Conservation (phyloP, 2,329 filamentous ascomycete species). For the Hymenoscyphus fraxineus region DNA sequence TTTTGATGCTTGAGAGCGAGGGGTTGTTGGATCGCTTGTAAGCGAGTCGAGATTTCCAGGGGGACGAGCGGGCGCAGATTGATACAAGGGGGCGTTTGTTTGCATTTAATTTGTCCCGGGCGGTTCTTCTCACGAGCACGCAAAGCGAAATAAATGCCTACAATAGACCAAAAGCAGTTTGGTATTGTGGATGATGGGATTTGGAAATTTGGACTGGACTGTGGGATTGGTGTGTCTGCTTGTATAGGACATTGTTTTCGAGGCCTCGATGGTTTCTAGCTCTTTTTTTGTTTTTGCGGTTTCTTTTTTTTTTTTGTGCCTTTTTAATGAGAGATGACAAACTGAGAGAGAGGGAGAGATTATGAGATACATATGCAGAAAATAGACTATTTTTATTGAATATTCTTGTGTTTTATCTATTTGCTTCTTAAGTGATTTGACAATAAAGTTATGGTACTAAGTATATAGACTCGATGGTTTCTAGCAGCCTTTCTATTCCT, state of each 20-base stretch:
- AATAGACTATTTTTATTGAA: not conserved
- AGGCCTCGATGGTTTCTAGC: not conserved
- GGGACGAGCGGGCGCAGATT: not conserved
- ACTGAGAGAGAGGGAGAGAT: not conserved
- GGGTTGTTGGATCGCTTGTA: slow-evolving; percentile 72
- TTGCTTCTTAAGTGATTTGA: too few species aligned
- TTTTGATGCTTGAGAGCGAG: slow-evolving; percentile 84
- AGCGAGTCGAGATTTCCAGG: not conserved
- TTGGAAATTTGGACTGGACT: too few species aligned
- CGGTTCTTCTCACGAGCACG: too few species aligned
- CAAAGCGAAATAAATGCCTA: not conserved
- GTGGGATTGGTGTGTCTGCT: not conserved
- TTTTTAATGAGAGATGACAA: not conserved
- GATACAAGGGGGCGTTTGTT: not conserved
- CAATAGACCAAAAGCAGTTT: not conserved
- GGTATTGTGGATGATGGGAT: not conserved
- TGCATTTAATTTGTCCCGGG: not conserved
- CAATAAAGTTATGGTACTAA: too few species aligned
- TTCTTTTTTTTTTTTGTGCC: not conserved
- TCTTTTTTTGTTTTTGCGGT: not conserved
- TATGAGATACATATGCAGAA: not conserved
- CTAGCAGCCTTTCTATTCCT: too few species aligned
- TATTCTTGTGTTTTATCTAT: too few species aligned
- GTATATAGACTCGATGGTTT: too few species aligned
- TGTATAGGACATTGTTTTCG: not conserved